Evolutionary conservation across 2,329 filamentous ascomycete species (phyloP), one percentile per base, ranked within the genome.

Genomic region (Fusarium setosum): DNA sequence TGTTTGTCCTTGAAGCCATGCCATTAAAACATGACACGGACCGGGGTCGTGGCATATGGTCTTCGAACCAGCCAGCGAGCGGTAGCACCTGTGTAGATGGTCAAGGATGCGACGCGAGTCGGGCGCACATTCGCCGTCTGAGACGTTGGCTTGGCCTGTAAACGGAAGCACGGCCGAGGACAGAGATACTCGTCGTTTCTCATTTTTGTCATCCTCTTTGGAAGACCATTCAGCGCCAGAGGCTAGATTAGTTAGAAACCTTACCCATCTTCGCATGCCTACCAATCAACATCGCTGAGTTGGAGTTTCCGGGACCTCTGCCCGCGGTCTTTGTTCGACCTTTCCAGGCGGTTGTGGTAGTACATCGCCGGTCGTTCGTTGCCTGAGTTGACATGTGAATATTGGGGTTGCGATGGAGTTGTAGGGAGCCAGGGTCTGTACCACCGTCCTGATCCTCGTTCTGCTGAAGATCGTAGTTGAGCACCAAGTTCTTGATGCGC

Each of bases 211-310:
- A 63, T 56, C 29, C n/a, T 47, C 52, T 59, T 61, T 54, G 11
- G 26, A 31, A 38, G 55, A n/a, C 29, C 32, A 21, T 44, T 57
- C 37, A 59, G 56, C 32, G 29, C 26, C 54, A 21, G 41, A 41
- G 34, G 53, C 57, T 68, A 47, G 34, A 48, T 63, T 38, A 60
- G 54, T 68, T 50, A 49, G 52, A 48, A 62, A 38, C 48, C 61
- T 68, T 62, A 65, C 61, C 61, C 37, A 23, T 58, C 20, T 17
- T 23, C n/a, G 29, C 35, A 42, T 56, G 21, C 56, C 72, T 95
- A 97, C 96, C 96, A 99, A 79, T 99, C 95, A 77, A 99, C 93
- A 79, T 99, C 96, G 79, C 93, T 97, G 60, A 98, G 87, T 77
- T 98, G 95, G 61, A 99, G 84, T 79, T 97, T 97, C 73, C 96